Base-by-base conservation (phyloP, 1,139 yeast species). In the Hyphopichia pseudoburtonii region DNA sequence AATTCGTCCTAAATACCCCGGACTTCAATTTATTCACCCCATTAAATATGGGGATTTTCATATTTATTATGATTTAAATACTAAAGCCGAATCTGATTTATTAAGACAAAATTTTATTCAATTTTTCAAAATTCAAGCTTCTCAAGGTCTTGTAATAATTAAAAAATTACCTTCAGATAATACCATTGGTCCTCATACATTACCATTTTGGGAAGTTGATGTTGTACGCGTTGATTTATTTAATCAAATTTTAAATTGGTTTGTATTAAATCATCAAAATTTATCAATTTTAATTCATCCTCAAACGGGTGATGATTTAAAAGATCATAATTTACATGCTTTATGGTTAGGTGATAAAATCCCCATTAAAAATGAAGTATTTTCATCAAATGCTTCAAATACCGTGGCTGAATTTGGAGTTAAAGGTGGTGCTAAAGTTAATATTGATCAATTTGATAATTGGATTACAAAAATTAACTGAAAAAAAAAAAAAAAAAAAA, bases 31-130 rank as follows among this genome's bases (percentile, higher is more conserved):
- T 43, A 46, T 52, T 1, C 43, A 46, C 32, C 68, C 68, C 1
- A 54, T 63, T 16, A 51, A 62, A 36, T 64, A 58, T 45, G 63
- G 62, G 43, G 69, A 64, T 40, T 63, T 64, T 44, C 69, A 64
- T 41, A 54, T 64, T 8, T 64, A 64, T 44, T 63, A 62, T 40
- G 50, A 52, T 22, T 34, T 35, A 9, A 22, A 31, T 5, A 52
- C 63, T 10, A 37, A 43, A 4, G 26, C 29, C 14, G 68, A 63
- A 37, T 52, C 67, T 9, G 48, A 50, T 31, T 37, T 19, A 1
- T 51, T 63, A 19, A 41, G 60, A 23, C 44, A 47, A 18, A 54
- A 48, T 38, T 48, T 64, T 7, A 35, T 64, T 14, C 36, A 34
- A 5, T 64, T 59, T 21, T 64, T 64, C 38, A 50, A 54, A 12